These are phyloP conservation scores for Talaromyces sp. DNA, from an alignment of 2,329 filamentous ascomycete species.

Conservation along the genomic window DNA sequence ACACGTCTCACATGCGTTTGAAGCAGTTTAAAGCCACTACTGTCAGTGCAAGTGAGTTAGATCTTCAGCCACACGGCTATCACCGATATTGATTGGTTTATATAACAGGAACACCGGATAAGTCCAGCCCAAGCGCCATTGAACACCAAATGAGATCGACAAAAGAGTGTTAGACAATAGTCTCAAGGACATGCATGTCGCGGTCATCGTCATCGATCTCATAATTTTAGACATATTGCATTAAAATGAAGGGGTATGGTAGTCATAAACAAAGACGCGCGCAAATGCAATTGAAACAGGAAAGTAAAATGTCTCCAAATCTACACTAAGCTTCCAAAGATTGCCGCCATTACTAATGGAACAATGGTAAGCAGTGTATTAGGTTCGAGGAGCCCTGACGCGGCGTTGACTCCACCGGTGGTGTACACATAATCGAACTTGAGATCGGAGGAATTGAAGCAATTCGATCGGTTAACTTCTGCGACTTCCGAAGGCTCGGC, in stretches of 20 bases:
- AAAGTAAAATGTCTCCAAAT: not conserved
- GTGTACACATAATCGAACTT: constrained; percentile 75
- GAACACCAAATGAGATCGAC: not conserved
- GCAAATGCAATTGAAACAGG: constrained; percentile 19
- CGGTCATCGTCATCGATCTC: constrained; percentile 1
- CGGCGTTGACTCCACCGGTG: constrained; percentile 30
- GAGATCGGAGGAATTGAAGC: constrained; percentile 82
- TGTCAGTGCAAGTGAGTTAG: too few relatives aligned
- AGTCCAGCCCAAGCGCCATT: not conserved
- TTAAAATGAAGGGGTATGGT: constrained; percentile 23
- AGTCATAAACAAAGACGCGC: constrained; percentile 21
- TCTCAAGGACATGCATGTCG: not conserved
- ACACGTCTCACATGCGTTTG: too few relatives aligned
- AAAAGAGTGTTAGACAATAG: not conserved
- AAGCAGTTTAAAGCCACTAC: too few relatives aligned
- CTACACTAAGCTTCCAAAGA: constrained; percentile 25
- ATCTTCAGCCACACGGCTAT: too few relatives aligned
- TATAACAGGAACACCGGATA: not conserved
- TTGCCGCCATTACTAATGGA: constrained; percentile 29
- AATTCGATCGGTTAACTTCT: constrained; percentile 78
- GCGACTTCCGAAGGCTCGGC: constrained; percentile 71
- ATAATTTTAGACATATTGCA: constrained; percentile 20
- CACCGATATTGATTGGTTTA: constrained; percentile 1
- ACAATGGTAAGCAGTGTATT: constrained; percentile 24
- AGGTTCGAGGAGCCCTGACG: constrained; percentile 17